phyloP scores from a whole-genome alignment of 148 eudicot species.

The Cornus suecica region DNA sequence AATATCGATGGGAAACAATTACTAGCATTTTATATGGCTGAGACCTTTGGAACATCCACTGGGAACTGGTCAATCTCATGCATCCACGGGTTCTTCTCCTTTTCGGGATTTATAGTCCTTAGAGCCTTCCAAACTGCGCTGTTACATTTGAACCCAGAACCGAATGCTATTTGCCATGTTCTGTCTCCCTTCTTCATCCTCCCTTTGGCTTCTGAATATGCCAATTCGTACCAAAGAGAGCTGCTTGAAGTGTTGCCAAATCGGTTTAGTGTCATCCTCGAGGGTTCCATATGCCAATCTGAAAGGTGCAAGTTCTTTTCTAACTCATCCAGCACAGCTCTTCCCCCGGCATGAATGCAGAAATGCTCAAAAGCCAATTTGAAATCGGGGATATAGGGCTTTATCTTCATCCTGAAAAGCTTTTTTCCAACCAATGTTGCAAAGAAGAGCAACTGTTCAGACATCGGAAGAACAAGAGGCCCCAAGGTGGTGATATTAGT shows the following conservation, averaged over 20 bases:
- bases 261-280: conserved; percentile 45
- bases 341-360: conserved; percentile 49
- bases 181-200: conserved; percentile 46
- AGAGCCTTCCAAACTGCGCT: conserved; percentile 51
- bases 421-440: conserved; percentile 33
- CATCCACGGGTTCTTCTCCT: conserved; percentile 56
- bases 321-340: conserved; percentile 46
- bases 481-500: conserved; percentile 49
- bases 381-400: conserved; percentile 48
- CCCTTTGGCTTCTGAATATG: conserved; percentile 47
- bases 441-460: conserved; percentile 44
- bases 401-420: conserved; percentile 40
- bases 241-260: conserved; percentile 52
- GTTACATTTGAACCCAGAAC: conserved; percentile 50
- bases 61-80: conserved; percentile 46
- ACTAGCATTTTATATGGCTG: conserved; percentile 26
- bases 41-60: conserved; percentile 41
- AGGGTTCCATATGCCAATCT: conserved; percentile 55
- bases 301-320: conserved; percentile 46
- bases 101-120: conserved; percentile 27
- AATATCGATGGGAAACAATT: neutral
- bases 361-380: conserved; percentile 49
- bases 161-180: conserved; percentile 48
- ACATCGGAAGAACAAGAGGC: conserved; percentile 44
- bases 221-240: conserved; percentile 48